Evolutionary conservation across 2,329 filamentous ascomycete genomes (phyloP).

Genomic region (Monilinia fructicola): DNA sequence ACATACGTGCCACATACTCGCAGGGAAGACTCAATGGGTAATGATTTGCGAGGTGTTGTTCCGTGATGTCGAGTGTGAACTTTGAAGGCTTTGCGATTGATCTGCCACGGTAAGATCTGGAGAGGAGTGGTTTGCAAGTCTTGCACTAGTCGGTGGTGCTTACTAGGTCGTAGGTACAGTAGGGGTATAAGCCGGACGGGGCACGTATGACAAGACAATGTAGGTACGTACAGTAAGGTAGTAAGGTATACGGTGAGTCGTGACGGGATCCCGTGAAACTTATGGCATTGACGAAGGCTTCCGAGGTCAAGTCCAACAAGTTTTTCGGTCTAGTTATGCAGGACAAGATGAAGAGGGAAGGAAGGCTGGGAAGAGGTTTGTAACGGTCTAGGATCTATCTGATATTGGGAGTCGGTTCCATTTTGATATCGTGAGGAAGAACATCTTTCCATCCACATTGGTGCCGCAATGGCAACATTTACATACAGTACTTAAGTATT

Average conservation of each 20-base stretch:
- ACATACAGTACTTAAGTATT: neutral
- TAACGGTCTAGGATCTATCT: slow-evolving; percentile 14
- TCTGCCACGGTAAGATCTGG: too few species aligned
- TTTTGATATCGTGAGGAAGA: neutral
- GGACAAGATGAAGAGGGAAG: slow-evolving; percentile 13
- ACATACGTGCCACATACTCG: slow-evolving; percentile 2
- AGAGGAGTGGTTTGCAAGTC: too few species aligned
- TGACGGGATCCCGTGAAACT: neutral
- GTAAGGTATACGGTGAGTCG: neutral
- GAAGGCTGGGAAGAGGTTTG: neutral
- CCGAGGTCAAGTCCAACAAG: neutral
- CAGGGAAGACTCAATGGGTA: neutral
- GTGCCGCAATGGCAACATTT: neutral
- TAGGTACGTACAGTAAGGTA: slow-evolving; percentile 10
- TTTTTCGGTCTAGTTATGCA: slow-evolving; percentile 12
- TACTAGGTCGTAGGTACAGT: too few species aligned
- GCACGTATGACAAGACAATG: neutral
- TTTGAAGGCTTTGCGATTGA: too few species aligned
- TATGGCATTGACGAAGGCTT: neutral
- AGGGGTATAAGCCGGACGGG: neutral
- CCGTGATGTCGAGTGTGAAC: neutral
- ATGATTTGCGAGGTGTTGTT: neutral
- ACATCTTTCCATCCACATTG: neutral
- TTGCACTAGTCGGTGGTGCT: neutral
- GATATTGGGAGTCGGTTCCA: neutral